Percentiles rank a stretch among this genome's conserved stretches.
Evolutionary conservation across 75 land plant genomes (phyloP).

Genomic region (Picea sitchensis): DNA sequence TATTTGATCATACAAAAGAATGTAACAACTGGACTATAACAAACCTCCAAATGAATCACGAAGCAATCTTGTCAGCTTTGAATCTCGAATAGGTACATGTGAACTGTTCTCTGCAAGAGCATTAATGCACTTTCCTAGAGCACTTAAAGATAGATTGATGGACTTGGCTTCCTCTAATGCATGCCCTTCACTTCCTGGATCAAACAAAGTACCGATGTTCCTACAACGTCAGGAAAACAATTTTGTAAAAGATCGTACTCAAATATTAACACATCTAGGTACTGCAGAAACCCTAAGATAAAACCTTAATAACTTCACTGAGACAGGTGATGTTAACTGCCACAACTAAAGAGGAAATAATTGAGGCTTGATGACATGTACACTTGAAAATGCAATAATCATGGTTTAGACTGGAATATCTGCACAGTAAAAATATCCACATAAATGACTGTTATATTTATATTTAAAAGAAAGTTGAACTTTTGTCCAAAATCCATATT

Average conservation of each 20-base stretch:
- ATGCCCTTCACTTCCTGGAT: constrained; percentile 74
- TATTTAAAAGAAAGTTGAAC: background rate
- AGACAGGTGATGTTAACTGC: too few species aligned
- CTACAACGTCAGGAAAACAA: background rate
- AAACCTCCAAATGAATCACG: constrained; percentile 91
- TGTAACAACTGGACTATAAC: background rate
- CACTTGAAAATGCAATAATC: background rate
- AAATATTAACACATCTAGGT: background rate
- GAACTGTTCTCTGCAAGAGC: constrained; percentile 78
- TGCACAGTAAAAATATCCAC: background rate
- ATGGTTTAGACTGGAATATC: background rate
- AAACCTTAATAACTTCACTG: too few species aligned
- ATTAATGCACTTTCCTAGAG: constrained; percentile 87
- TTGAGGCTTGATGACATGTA: background rate
- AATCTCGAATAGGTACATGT: constrained; percentile 78
- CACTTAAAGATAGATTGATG: constrained; percentile 82
- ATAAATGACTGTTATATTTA: background rate
- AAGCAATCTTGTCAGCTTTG: constrained; percentile 77
- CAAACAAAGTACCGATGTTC: constrained; percentile 1
- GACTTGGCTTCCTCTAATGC: constrained; percentile 79
- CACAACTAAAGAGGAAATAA: background rate
- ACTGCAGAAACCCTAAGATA: background rate
- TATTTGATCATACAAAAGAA: background rate
- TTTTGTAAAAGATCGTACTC: background rate
- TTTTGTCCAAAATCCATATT: background rate